Conservation (phyloP, 768 basidiomycete species). For the Imleria badia region DNA sequence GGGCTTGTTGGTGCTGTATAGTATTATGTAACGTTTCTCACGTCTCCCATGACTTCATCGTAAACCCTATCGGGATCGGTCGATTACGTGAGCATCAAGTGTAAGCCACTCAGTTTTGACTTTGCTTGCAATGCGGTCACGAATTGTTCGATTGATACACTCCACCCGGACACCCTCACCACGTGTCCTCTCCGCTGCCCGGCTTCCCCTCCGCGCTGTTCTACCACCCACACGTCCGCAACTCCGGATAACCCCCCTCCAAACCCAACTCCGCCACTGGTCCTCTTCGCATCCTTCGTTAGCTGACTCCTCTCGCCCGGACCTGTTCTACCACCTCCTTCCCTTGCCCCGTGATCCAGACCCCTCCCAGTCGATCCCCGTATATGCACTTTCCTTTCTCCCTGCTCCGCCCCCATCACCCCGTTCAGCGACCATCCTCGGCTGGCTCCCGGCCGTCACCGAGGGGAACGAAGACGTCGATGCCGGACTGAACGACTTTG, state of each 20-base stretch:
- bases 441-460: conserved; percentile 63
- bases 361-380: conserved; percentile 42
- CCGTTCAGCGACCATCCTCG: conserved; percentile 56
- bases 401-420: conserved; percentile 41
- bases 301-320: conserved; percentile 60
- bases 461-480: conserved; percentile 34
- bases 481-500: conserved; percentile 67
- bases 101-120: too few species aligned
- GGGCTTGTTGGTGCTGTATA: conserved; percentile 37
- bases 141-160: conserved; percentile 3
- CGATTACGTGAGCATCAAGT: not conserved
- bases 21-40: conserved; percentile 31
- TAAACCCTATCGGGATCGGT: not conserved
- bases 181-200: not conserved
- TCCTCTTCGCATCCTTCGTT: conserved; percentile 23
- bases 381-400: conserved; percentile 69
- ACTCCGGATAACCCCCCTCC: conserved; percentile 13
- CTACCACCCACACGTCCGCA: not conserved
- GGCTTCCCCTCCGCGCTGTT: not conserved
- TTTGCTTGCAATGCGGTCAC: conserved; percentile 10
- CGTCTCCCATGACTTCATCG: conserved; percentile 10
- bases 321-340: conserved; percentile 69
- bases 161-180: not conserved
- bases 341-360: conserved; percentile 45
- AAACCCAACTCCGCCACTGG: not conserved